Evolutionary conservation across 805 yeast genomes (phyloP), one percentile per base, ranked within the genome.

Genomic region (Zygotorulaspora florentina): DNA sequence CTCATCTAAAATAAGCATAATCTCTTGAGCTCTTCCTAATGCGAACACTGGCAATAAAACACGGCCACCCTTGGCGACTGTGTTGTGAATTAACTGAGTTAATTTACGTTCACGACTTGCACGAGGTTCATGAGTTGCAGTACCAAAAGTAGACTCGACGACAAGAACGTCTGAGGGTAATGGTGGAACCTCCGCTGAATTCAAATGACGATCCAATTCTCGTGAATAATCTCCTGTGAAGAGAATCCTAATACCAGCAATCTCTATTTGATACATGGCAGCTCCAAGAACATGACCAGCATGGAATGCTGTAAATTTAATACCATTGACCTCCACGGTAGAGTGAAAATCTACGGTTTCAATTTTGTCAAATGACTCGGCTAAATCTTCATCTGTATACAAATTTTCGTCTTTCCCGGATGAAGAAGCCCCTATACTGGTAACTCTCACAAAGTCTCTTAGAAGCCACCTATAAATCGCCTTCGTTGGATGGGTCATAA

Each of bases 261-360:
- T 85, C 65, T 93, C 99, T 40, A 93, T 79, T 54, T 93, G 82
- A 65, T 83, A 93, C 98, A 93, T 93, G 10, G 98, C 96, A 9
- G 99, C 98, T 45, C 99, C 99, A 36, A 93, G 72, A 10, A 93
- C 99, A 74, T 93, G 99, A n/a, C 99, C 99, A 7, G 99, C 99
- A 69, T 91, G 99, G 65, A 85, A 93, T 1, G 99, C 99, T 1
- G 99, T 93, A 70, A 93, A 91, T 60, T 93, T 75, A 46, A 93
- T 83, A 42, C 99, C 99, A 48, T 87, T 95, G 29, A 90, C 86
- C 57, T 93, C 98, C 53, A 88, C 78, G 0, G 99, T 93, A 3
- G 97, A 87, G 66, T 93, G 98, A 66, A 85, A 93, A 65, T 93
- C 99, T 18, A 93, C 80, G 1, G 98, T 87, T 65, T 93, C 98